Base-by-base conservation (phyloP, 2,329 filamentous ascomycete species). In the Ophiostoma pallidulum region DNA sequence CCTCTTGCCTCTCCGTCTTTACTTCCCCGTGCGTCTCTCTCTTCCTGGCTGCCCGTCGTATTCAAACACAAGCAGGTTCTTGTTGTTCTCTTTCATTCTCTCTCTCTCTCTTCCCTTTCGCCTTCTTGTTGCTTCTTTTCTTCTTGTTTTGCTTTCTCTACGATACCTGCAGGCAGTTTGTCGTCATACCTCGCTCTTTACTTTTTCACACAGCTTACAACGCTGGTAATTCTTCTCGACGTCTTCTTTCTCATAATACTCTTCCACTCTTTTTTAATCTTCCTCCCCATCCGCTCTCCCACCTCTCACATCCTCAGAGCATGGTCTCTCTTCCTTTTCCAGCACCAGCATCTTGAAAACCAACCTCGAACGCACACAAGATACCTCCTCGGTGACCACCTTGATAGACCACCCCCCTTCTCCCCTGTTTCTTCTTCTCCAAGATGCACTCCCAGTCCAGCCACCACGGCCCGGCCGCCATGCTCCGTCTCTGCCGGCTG, bases 51-150 rank as follows among this genome's bases (percentile, higher is more conserved):
- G n/a, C n/a, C 8, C 29, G 16, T 28, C 31, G 13, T 32, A 42
- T 22, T 44, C n/a, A 22, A 38, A 45, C 37, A 24, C 33, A 45
- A 45, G 42, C 42, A n/a, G 42, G 42, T 16, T 4, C 42, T 46
- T 40, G 28, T 46, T 46, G n/a, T 20, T 46, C 38, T 46, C 28
- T 26, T 13, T 16, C n/a, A 8, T 10, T 13, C 12, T 32, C 14
- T 12, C 4, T 33, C 19, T n/a, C 29, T 16, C 24, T 18, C 10
- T 32, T 14, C 14, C 19, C 8, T 19, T 20, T 45, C 18, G 4
- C 20, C 29, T 16, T 16, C 19, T 20, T 24, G 24, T 39, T 39
- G 12, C 12, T 20, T 36, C 16, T 29, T 8, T 28, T 18, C 6
- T 39, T n/a, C 8, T 44, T 20, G 13, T 24, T 8, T 31, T 24